Percentiles rank a stretch among this genome's conserved stretches.
These are phyloP conservation scores for Monotropa hypopitys DNA, from an alignment of 179 eudicot genomes.

Conservation along the genomic window DNA sequence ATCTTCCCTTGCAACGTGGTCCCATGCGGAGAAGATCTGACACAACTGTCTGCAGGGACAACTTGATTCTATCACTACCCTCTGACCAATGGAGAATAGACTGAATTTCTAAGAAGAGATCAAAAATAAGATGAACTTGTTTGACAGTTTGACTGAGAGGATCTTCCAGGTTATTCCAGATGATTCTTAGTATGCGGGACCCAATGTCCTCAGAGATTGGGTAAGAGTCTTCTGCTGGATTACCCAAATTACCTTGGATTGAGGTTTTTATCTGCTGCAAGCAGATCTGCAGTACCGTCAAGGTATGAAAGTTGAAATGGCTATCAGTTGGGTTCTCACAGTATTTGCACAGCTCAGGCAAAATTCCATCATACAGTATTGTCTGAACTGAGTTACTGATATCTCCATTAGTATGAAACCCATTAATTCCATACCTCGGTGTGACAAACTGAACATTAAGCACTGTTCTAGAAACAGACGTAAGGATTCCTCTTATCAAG, in stretches of 20 bases:
- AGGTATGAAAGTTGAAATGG: conserved; percentile 86
- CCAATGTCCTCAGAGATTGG: conserved; percentile 57
- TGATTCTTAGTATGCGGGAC: conserved; percentile 45
- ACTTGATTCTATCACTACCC: conserved; percentile 32
- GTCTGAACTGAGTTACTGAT: conserved; percentile 19
- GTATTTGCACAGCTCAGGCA: conserved; percentile 72
- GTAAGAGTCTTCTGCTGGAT: conserved; percentile 21
- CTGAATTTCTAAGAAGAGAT: conserved; percentile 77
- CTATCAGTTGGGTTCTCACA: conserved; percentile 91
- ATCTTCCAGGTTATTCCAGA: conserved; percentile 96
- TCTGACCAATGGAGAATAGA: conserved; percentile 39
- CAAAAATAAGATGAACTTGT: conserved; percentile 90
- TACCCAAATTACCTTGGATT: conserved; percentile 32
- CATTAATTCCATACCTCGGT: conserved; percentile 10
- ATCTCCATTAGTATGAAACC: conserved; percentile 15
- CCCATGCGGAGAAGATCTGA: conserved; percentile 70
- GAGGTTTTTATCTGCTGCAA: conserved; percentile 92
- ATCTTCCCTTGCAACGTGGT: conserved; percentile 91
- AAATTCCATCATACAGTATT: conserved; percentile 68
- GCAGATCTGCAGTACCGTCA: conserved; percentile 92
- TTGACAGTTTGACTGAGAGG: conserved; percentile 93
- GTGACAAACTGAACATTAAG: conserved; percentile 42
- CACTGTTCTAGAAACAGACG: conserved; percentile 66
- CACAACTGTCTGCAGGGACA: conserved; percentile 44
- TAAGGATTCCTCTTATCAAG: conserved; percentile 83